Percentiles rank a stretch among this genome's conserved stretches.
Conservation (phyloP, 805 yeast species). For the Candida boleticola region DNA sequence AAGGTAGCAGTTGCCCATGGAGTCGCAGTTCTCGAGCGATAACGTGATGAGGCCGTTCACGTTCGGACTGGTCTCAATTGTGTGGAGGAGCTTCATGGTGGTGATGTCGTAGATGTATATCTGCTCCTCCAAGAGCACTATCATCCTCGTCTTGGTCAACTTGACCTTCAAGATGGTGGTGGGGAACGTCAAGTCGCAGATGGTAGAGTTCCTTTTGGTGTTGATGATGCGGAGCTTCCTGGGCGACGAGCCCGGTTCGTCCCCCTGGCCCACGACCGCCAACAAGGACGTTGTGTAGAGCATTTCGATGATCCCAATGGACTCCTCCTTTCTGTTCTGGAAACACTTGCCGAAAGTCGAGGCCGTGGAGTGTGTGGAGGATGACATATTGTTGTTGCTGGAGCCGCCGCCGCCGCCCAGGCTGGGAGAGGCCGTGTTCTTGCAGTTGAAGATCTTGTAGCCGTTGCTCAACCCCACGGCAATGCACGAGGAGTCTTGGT, state of each 20-base stretch:
- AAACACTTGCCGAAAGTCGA: slow-evolving; percentile 26
- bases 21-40: slow-evolving; percentile 35
- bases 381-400: slow-evolving; percentile 40
- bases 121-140: slow-evolving; percentile 42
- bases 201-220: slow-evolving; percentile 60
- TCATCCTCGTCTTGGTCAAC: slow-evolving; percentile 30
- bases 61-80: slow-evolving; percentile 45
- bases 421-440: slow-evolving; percentile 17
- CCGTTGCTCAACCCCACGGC: slow-evolving; percentile 68
- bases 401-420: not conserved
- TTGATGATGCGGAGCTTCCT: slow-evolving; percentile 79
- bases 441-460: slow-evolving; percentile 80
- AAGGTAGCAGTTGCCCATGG: slow-evolving; percentile 47
- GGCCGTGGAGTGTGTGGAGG: slow-evolving; percentile 59
- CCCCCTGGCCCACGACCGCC: slow-evolving; percentile 79
- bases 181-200: slow-evolving; percentile 44
- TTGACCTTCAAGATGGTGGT: slow-evolving; percentile 39
- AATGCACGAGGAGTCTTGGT: slow-evolving; percentile 85
- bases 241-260: slow-evolving; percentile 69
- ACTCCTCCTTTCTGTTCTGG: slow-evolving; percentile 40
- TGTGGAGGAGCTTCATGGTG: slow-evolving; percentile 41
- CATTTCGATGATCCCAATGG: slow-evolving; percentile 81
- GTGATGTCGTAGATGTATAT: slow-evolving; percentile 42
- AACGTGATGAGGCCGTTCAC: slow-evolving; percentile 58
- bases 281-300: slow-evolving; percentile 82